Evolutionary conservation across 2,329 filamentous ascomycete species (phyloP).

Genomic region (Macrophomina phaseolina): DNA sequence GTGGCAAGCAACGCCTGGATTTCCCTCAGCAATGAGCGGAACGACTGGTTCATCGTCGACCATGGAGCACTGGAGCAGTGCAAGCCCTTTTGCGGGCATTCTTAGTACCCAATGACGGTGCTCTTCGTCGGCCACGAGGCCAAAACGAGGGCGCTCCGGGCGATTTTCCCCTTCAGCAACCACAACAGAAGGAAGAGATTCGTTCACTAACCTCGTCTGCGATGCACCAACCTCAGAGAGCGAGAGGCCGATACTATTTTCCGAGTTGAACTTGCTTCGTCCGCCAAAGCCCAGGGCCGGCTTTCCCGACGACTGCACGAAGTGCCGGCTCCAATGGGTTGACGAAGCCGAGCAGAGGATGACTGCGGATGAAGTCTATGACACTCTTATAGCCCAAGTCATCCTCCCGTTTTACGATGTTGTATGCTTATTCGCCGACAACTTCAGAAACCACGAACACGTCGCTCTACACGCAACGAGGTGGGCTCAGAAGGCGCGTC

Average conservation of each 20-base stretch:
- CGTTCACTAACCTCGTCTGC: background rate
- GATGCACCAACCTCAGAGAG: background rate
- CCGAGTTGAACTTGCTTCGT: background rate
- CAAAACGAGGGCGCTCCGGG: background rate
- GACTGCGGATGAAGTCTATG: background rate
- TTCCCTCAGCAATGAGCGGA: too few species aligned
- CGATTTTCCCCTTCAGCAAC: background rate
- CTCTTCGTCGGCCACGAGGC: background rate
- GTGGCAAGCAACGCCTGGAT: too few species aligned
- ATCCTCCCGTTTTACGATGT: constrained; percentile 30
- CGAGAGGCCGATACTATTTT: background rate
- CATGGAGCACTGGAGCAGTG: background rate
- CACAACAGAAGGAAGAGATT: background rate
- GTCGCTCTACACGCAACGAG: constrained; percentile 24
- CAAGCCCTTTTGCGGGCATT: background rate
- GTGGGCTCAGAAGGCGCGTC: constrained; percentile 7
- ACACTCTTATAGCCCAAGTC: constrained; percentile 28
- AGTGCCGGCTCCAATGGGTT: background rate
- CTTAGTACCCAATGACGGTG: background rate
- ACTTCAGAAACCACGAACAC: constrained; percentile 28
- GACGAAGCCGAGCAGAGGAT: constrained; percentile 41
- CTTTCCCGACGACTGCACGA: background rate
- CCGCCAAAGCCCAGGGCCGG: background rate
- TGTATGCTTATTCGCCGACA: constrained; percentile 31
- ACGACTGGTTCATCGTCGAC: background rate